These are phyloP conservation scores for Vachellia collinsii DNA, from an alignment of 306 rosid genomes.

Conservation along the genomic window DNA sequence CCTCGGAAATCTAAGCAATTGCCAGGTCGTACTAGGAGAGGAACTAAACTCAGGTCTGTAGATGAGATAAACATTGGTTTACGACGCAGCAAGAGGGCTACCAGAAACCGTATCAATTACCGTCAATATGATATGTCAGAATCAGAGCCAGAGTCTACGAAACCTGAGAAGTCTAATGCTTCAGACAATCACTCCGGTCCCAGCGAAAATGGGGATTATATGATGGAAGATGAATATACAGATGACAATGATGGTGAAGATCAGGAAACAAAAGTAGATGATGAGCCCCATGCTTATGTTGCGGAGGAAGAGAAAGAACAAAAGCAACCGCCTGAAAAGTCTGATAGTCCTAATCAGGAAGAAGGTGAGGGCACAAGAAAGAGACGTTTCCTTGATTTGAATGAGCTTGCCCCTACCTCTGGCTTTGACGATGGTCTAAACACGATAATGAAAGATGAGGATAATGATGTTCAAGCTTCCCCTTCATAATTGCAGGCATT, in stretches of 20 bases:
- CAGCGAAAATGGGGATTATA: conserved; percentile 78
- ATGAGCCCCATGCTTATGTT: conserved; percentile 52
- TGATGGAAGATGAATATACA: conserved; percentile 75
- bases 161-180: conserved; percentile 63
- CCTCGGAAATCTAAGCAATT: conserved; percentile 67
- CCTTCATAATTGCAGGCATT: conserved; percentile 41
- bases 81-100: conserved; percentile 97
- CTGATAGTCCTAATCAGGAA: conserved; percentile 67
- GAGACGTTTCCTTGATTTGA: conserved; percentile 89
- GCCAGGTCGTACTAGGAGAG: conserved; percentile 83
- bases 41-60: conserved; percentile 81
- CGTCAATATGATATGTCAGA: conserved; percentile 82
- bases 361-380: conserved; percentile 70
- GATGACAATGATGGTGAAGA: conserved; percentile 60
- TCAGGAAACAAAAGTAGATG: conserved; percentile 67
- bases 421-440: conserved; percentile 86
- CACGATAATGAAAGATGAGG: conserved; percentile 72
- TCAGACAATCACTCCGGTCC: conserved; percentile 64
- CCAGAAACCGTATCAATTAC: conserved; percentile 79
- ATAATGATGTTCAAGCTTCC: conserved; percentile 61
- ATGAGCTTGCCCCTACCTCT: conserved; percentile 93
- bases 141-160: conserved; percentile 75
- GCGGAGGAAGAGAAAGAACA: conserved; percentile 56
- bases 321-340: conserved; percentile 69
- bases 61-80: conserved; percentile 84